Conservation (phyloP, 345 rosid genomes). For the Moricandia moricandioides region DNA sequence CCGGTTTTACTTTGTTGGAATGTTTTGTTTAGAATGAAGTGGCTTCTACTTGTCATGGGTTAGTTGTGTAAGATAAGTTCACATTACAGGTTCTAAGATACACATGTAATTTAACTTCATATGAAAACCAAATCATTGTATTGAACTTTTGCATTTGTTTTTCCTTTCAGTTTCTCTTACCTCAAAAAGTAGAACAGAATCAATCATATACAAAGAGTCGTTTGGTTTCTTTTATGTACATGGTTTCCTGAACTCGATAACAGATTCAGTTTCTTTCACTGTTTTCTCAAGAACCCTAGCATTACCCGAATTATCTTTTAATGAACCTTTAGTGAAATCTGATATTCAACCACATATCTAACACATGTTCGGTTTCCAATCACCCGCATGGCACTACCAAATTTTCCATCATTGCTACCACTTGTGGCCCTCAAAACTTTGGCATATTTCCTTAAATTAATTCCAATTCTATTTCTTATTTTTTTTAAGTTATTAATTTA, state of each 20-base stretch:
- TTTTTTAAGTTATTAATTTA: too few species aligned
- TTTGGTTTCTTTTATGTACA: slow-evolving; percentile 9
- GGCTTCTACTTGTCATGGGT: background rate
- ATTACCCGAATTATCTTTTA: background rate
- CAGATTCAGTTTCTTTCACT: background rate
- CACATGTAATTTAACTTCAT: background rate
- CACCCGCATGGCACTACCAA: background rate
- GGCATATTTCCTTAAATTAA: background rate
- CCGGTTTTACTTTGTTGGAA: background rate
- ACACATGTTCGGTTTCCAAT: background rate
- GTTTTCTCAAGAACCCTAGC: slow-evolving; percentile 10
- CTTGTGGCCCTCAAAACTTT: background rate
- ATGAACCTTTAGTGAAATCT: background rate
- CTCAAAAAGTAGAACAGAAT: slow-evolving; percentile 8
- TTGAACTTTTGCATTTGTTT: too few species aligned
- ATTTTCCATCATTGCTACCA: background rate
- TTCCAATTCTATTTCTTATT: background rate
- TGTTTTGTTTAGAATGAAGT: background rate
- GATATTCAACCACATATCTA: background rate
- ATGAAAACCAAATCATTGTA: background rate
- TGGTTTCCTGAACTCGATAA: background rate
- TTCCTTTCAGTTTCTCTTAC: background rate
- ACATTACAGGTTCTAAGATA: background rate
- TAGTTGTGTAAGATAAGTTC: too few species aligned
- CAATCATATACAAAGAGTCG: slow-evolving; percentile 14